Conservation (phyloP, 805 yeast genomes). For the Teunomyces gatunensis region DNA sequence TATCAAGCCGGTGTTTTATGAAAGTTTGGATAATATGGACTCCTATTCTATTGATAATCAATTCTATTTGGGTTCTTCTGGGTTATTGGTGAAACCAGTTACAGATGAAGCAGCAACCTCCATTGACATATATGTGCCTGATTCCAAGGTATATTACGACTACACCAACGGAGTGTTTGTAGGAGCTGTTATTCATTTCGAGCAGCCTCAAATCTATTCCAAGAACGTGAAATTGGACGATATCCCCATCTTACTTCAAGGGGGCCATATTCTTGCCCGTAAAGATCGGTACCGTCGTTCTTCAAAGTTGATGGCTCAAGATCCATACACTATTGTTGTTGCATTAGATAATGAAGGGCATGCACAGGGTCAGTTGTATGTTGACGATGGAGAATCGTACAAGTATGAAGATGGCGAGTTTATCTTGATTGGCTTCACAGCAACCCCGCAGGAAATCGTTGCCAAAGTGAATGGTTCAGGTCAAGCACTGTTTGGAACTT, state of each 20-base stretch:
- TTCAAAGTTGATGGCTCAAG: constrained; percentile 66
- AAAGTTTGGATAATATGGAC: constrained; percentile 43
- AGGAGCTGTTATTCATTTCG: constrained; percentile 21
- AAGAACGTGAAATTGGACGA: constrained; percentile 50
- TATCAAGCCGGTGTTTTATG: constrained; percentile 64
- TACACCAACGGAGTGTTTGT: constrained; percentile 35
- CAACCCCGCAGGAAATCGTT: constrained; percentile 29
- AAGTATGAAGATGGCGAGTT: constrained; percentile 52
- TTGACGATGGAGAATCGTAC: constrained; percentile 84
- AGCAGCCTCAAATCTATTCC: constrained; percentile 31
- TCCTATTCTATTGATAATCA: constrained; percentile 72
- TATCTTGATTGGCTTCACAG: constrained; percentile 41
- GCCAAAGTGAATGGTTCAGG: constrained; percentile 8
- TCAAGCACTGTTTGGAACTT: constrained; percentile 12
- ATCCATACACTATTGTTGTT: constrained; percentile 75
- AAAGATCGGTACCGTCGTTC: constrained; percentile 81
- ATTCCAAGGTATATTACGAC: constrained; percentile 54
- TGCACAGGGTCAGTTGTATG: constrained; percentile 61
- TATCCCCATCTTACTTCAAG: constrained; percentile 70
- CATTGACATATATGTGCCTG: constrained; percentile 52
- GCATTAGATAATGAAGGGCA: constrained; percentile 49
- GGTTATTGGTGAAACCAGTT: constrained; percentile 78
- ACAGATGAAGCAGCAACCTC: constrained; percentile 48
- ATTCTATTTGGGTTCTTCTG: constrained; percentile 71
- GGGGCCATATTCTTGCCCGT: constrained; percentile 72